Evolutionary conservation across 768 basidiomycete species (phyloP), one percentile per base, ranked within the genome.

Genomic region (Paxillus ammoniavirescens): DNA sequence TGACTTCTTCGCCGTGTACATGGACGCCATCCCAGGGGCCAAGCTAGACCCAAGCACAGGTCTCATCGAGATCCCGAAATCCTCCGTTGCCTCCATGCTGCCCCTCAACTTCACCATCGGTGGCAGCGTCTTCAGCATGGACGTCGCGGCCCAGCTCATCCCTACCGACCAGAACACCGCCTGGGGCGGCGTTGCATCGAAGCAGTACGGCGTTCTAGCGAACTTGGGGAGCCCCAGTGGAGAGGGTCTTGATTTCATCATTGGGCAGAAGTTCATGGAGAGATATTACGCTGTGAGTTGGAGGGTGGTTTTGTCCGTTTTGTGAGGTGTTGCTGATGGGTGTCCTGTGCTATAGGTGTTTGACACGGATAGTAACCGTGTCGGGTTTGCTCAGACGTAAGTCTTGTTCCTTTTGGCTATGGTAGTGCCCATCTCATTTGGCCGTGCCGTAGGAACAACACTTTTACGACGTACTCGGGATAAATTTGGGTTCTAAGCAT

Each of bases 341-440:
- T 5, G 0, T 15, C 26, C 36, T 31, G 40, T 18, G 6, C 31
- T 42, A 8, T 26, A 65, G 65, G 56, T 65, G 4, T 66, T 66
- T 17, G 63, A 66, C 42, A 7, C 47, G 17, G 64, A 66, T 15
- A 49, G 47, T 1, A 51, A 53, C 12, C 61, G 53, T 4, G 41
- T 64, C 44, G 64, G 64, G 21, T 63, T 64, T 41, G 59, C 60
- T 8, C 42, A 56, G 51, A 66, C 61, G 64, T 66, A 15, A 58
- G 64, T 61, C n/a, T 49, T 2, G 2, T 2, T 42, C n/a, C 31
- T 30, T 31, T 10, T 8, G 31, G 10, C 10, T 28, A 33, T 4
- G 2, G 31, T 4, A 8, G 0, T 4, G 14, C 12, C 12, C 7
- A 36, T 51, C 44, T 55, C 42, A 58, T 7, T 23, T 6, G n/a